A percentile compares a stretch with the other conserved stretches of the same genome.
Conservation (phyloP, 139 green algal species). For the Auxenochlorella pyrenoidosa region DNA sequence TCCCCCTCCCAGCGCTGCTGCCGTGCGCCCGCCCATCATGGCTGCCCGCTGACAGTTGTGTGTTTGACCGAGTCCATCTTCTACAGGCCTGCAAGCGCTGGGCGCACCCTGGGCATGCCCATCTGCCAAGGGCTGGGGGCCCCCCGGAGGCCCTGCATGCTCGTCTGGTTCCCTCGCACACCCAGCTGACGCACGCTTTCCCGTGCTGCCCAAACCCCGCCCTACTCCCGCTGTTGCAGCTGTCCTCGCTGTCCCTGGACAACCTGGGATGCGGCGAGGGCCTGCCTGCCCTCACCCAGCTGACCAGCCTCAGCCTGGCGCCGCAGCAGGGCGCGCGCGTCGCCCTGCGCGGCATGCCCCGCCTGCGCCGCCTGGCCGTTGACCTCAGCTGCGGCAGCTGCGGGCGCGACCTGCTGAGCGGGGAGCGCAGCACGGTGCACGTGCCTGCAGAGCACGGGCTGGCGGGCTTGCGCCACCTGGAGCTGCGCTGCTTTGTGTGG, state of each 20-base stretch:
- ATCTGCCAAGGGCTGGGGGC: no score
- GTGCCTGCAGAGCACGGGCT: constrained; percentile 17
- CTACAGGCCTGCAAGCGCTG: no score
- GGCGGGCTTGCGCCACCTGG: background rate
- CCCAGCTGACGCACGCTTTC: no score
- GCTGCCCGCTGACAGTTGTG: no score
- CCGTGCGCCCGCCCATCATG: no score
- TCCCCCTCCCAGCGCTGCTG: no score
- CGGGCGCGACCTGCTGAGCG: constrained; percentile 14
- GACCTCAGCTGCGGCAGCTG: constrained; percentile 31
- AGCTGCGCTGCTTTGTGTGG: constrained; percentile 40
- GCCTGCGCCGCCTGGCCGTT: background rate
- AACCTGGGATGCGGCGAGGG: constrained; percentile 20
- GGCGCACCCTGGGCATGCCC: no score
- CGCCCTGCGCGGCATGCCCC: constrained; percentile 6
- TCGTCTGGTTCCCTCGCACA: no score
- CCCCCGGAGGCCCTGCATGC: no score
- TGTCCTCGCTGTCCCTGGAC: constrained; percentile 1
- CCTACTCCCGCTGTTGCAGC: background rate
- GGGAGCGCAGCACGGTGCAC: background rate
- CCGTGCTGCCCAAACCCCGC: background rate
- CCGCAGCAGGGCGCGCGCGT: constrained; percentile 4
- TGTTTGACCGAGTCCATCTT: no score
- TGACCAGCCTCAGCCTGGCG: constrained; percentile 9
- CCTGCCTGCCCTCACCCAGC: constrained; percentile 5